phyloP scores from a whole-genome alignment of 352 stramenopile species.

The Globisporangium sylvaticum region DNA sequence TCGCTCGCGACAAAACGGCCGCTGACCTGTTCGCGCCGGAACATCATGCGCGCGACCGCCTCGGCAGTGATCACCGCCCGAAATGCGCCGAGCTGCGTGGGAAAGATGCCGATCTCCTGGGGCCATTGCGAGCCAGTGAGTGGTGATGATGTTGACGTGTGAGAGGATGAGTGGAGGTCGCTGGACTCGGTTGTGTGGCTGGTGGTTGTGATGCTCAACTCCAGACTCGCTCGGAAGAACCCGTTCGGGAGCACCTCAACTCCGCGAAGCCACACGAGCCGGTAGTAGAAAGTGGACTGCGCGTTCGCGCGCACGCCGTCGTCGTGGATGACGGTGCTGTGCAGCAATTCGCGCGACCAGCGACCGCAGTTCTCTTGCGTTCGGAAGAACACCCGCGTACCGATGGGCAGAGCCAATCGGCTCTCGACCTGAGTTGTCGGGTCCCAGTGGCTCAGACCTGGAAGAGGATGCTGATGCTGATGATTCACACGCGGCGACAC shows the following conservation, averaged over 20 bases:
- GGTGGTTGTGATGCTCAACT: constrained; percentile 25
- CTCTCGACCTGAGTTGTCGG: constrained; percentile 26
- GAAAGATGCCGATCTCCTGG: constrained; percentile 46
- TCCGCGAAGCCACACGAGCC: constrained; percentile 64
- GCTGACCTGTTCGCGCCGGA: constrained; percentile 39
- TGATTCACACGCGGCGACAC: constrained; percentile 2
- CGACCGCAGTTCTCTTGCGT: constrained; percentile 30
- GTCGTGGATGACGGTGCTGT: constrained; percentile 36
- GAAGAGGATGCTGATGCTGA: not conserved
- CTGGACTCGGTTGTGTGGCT: not conserved
- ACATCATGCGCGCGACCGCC: constrained; percentile 41
- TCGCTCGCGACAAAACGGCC: constrained; percentile 19
- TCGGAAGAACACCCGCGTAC: constrained; percentile 55
- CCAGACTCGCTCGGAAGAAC: constrained; percentile 50
- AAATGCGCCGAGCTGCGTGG: constrained; percentile 47
- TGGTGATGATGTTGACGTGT: not conserved
- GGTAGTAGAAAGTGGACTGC: constrained; percentile 33
- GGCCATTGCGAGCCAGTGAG: constrained; percentile 26
- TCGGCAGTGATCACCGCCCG: constrained; percentile 61
- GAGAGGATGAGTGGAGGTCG: not conserved
- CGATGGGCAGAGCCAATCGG: constrained; percentile 27
- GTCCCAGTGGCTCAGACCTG: not conserved
- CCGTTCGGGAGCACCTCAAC: constrained; percentile 62
- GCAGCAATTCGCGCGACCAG: constrained; percentile 55
- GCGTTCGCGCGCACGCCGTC: constrained; percentile 20